Evolutionary conservation across 805 yeast species (phyloP).

Genomic region (Diddensiella santjacobensis): DNA sequence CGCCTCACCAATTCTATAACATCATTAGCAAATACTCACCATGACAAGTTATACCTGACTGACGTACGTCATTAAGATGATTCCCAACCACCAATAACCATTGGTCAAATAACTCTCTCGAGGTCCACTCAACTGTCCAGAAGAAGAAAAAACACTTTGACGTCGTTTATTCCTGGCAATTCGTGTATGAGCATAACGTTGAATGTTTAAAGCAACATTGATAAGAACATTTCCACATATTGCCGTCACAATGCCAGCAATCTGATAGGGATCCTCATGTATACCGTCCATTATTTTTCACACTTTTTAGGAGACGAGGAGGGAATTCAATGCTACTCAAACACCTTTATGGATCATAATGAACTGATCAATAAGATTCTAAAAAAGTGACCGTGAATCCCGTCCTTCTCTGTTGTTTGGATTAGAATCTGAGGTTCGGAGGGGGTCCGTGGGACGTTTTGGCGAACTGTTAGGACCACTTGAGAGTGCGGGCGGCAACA

Average conservation of each 20-base stretch:
- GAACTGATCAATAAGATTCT: too few relatives aligned
- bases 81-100: conserved; percentile 42
- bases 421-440: too few relatives aligned
- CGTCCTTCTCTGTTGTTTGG: too few relatives aligned
- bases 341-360: too few relatives aligned
- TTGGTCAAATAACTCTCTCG: conserved; percentile 15
- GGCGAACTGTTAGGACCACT: too few relatives aligned
- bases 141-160: background rate
- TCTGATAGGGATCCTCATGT: conserved; percentile 16
- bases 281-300: background rate
- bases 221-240: conserved; percentile 38
- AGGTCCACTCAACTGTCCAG: background rate
- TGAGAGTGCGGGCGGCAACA: too few relatives aligned
- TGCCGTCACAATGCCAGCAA: conserved; percentile 35
- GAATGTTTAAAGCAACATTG: conserved; percentile 39
- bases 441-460: too few relatives aligned
- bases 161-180: conserved; percentile 23
- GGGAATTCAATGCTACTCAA: too few relatives aligned
- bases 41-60: background rate
- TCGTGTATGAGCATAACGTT: conserved; percentile 38
- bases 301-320: too few relatives aligned
- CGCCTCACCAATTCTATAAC: conserved; percentile 37
- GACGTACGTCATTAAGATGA: conserved; percentile 36
- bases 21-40: background rate
- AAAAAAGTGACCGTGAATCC: too few relatives aligned